phyloP scores from a whole-genome alignment of 192 early-diverging fungal genomes.

The Coemansia sp. region DNA sequence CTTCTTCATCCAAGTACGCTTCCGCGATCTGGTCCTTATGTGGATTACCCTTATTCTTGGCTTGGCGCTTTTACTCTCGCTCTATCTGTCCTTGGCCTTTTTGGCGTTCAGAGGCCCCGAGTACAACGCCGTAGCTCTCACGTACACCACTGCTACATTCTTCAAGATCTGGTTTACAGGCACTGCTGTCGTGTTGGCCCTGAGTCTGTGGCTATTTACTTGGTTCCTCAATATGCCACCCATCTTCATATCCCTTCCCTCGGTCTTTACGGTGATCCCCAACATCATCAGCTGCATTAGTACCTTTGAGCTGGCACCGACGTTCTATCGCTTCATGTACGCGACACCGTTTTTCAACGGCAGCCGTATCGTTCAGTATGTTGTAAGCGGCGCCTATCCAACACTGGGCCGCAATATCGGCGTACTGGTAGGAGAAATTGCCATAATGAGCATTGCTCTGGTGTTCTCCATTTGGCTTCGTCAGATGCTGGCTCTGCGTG shows the following conservation, averaged over 20 bases:
- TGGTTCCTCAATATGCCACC: slow-evolving; percentile 44
- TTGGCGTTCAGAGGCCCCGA: slow-evolving; percentile 41
- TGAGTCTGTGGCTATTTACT: slow-evolving; percentile 42
- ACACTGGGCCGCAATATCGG: slow-evolving; percentile 47
- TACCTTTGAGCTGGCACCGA: slow-evolving; percentile 55
- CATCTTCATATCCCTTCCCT: slow-evolving; percentile 30
- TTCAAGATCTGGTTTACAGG: slow-evolving; percentile 52
- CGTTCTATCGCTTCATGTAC: slow-evolving; percentile 58
- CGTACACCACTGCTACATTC: slow-evolving; percentile 39
- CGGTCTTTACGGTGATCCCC: slow-evolving; percentile 41
- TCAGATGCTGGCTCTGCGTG: slow-evolving; percentile 25
- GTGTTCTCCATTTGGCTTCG: slow-evolving; percentile 49
- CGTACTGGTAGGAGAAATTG: slow-evolving; percentile 54
- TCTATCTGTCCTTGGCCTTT: slow-evolving; percentile 42
- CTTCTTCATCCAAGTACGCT: slow-evolving; percentile 36
- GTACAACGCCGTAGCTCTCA: slow-evolving; percentile 29
- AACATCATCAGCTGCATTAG: slow-evolving; percentile 56
- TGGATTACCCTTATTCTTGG: slow-evolving; percentile 37
- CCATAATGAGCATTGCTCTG: slow-evolving; percentile 35
- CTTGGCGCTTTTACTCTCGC: slow-evolving; percentile 27
- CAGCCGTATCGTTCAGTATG: slow-evolving; percentile 40
- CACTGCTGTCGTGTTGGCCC: slow-evolving; percentile 21
- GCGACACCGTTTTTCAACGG: slow-evolving; percentile 59
- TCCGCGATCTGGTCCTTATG: slow-evolving; percentile 41
- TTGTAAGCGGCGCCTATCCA: slow-evolving; percentile 56